Conservation (phyloP, 73 alveolate species). For the Uronychia binucleata region DNA sequence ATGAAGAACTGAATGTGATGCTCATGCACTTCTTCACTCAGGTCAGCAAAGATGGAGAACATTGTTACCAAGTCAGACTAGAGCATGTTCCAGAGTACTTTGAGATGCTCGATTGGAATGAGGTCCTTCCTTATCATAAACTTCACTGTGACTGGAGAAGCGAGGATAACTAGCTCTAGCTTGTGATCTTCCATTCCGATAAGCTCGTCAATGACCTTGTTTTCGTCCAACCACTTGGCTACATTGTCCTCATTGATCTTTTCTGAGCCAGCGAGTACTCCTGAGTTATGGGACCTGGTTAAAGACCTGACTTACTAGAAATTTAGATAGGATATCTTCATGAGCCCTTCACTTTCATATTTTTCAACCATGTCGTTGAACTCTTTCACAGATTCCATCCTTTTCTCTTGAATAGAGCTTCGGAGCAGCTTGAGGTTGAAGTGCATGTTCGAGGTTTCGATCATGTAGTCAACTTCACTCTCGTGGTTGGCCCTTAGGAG, state of each 20-base stretch:
- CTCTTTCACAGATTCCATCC: constrained; percentile 57
- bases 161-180: neutral
- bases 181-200: too few species aligned
- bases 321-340: too few species aligned
- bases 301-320: neutral
- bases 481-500: constrained; percentile 12
- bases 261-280: neutral
- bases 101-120: neutral
- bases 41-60: neutral
- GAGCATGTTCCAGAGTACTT: neutral
- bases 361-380: constrained; percentile 54
- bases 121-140: neutral
- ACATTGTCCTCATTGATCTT: neutral
- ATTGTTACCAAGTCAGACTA: neutral
- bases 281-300: neutral
- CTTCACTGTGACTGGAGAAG: neutral
- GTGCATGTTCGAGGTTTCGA: neutral
- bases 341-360: neutral
- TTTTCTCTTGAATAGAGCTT: constrained; percentile 2
- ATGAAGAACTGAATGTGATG: neutral
- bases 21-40: neutral
- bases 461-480: constrained; percentile 17
- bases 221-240: neutral
- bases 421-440: neutral
- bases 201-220: neutral